These are phyloP conservation scores for Litsea cubeba DNA, from an alignment of 164 flowering plant genomes.

Conservation along the genomic window DNA sequence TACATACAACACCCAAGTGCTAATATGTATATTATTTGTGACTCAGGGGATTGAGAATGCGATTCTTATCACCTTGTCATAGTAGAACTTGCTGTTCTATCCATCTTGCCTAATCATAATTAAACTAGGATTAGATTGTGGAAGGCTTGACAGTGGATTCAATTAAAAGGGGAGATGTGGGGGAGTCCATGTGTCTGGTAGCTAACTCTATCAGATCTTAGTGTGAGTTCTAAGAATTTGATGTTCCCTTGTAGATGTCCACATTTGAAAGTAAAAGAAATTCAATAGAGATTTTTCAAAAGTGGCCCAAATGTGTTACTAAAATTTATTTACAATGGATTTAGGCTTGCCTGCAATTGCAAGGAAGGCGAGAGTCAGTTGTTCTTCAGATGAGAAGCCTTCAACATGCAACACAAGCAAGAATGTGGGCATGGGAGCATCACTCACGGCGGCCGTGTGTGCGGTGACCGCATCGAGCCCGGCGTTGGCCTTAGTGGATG, in stretches of 20 bases:
- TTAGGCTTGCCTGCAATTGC: slow-evolving; percentile 46
- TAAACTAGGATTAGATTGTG: no score
- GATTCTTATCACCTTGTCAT: not conserved
- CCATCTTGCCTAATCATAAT: no score
- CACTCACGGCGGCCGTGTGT: slow-evolving; percentile 38
- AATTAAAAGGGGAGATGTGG: no score
- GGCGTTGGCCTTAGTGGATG: slow-evolving; percentile 78
- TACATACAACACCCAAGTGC: no score
- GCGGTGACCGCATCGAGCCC: slow-evolving; percentile 46
- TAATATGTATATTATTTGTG: not conserved
- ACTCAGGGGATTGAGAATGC: not conserved
- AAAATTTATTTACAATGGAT: not conserved
- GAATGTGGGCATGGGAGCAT: slow-evolving; percentile 33
- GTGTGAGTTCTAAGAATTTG: not conserved
- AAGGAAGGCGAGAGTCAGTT: slow-evolving; percentile 40
- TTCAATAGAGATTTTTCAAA: not conserved
- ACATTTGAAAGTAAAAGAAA: not conserved
- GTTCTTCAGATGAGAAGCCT: slow-evolving; percentile 35
- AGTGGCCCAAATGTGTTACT: not conserved
- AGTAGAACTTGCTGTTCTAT: not conserved
- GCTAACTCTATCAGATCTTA: no score
- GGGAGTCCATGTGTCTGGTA: no score
- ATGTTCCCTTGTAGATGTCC: not conserved
- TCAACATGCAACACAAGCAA: slow-evolving; percentile 6
- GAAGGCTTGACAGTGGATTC: no score